Evolutionary conservation across 257 asterid genomes (phyloP).

Genomic region (Apocynum venetum): DNA sequence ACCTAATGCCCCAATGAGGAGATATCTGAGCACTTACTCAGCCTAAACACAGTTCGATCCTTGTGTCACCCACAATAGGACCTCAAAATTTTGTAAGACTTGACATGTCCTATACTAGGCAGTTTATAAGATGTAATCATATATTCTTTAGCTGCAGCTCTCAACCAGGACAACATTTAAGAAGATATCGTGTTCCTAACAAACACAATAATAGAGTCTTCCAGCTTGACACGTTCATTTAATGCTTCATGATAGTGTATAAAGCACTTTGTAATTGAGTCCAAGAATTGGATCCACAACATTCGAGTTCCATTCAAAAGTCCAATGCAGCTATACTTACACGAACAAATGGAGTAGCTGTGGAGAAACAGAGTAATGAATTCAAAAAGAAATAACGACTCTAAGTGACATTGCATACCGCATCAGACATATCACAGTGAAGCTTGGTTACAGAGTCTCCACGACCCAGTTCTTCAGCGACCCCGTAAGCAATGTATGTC

Average conservation of each 20-base stretch:
- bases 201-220: no score
- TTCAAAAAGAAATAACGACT: background rate
- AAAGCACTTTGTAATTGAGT: background rate
- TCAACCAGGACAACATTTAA: background rate
- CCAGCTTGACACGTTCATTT: background rate
- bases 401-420: conserved; percentile 45
- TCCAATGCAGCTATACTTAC: background rate
- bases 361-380: background rate
- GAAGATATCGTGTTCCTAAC: background rate
- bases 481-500: conserved; percentile 89
- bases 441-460: conserved; percentile 94
- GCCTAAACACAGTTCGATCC: background rate
- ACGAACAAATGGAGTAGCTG: background rate
- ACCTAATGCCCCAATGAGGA: no score
- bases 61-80: background rate
- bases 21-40: no score
- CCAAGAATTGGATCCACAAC: no score
- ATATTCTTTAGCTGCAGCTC: background rate
- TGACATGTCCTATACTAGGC: background rate
- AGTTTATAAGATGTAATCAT: background rate
- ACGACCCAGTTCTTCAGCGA: conserved; percentile 71
- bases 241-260: background rate
- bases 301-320: background rate
- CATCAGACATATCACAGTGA: conserved; percentile 94
- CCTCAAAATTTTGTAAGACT: background rate